phyloP scores from a whole-genome alignment of 2,329 filamentous ascomycete genomes.

The Arthroderma uncinatum region DNA sequence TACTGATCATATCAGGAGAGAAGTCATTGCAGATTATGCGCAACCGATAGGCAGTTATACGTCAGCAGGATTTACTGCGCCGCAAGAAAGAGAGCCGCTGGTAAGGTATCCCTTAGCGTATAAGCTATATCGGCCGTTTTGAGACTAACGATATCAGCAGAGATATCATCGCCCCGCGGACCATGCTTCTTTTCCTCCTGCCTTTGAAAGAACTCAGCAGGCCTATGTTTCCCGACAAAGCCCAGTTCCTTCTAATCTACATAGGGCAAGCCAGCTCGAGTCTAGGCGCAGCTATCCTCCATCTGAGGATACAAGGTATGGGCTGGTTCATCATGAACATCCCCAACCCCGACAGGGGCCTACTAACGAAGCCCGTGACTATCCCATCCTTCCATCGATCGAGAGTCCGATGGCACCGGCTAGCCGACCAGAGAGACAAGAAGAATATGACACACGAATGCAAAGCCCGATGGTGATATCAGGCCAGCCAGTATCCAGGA shows the following conservation, averaged over 20 bases:
- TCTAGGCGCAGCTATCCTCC: not conserved
- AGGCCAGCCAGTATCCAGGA: not conserved
- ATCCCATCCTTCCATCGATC: conserved; percentile 28
- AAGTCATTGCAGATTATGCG: not conserved
- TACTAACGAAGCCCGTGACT: not conserved
- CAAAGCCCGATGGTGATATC: not conserved
- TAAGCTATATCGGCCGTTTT: no score
- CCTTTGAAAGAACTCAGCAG: conserved; percentile 17
- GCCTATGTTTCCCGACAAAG: not conserved
- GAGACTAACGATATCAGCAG: conserved; percentile 14
- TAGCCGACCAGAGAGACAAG: not conserved
- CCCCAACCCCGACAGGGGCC: not conserved
- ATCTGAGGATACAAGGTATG: not conserved
- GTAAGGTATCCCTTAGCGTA: no score
- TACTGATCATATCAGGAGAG: not conserved
- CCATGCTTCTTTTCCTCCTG: conserved; percentile 17
- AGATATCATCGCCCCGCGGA: conserved; percentile 1
- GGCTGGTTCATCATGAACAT: not conserved
- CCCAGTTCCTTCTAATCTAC: not conserved
- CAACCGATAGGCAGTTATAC: not conserved
- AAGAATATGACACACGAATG: not conserved
- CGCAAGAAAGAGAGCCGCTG: not conserved
- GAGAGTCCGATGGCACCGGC: conserved; percentile 19
- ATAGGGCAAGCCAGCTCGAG: not conserved
- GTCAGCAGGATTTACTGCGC: not conserved